Evolutionary conservation across 768 basidiomycete species (phyloP).

Genomic region (Vararia minispora): DNA sequence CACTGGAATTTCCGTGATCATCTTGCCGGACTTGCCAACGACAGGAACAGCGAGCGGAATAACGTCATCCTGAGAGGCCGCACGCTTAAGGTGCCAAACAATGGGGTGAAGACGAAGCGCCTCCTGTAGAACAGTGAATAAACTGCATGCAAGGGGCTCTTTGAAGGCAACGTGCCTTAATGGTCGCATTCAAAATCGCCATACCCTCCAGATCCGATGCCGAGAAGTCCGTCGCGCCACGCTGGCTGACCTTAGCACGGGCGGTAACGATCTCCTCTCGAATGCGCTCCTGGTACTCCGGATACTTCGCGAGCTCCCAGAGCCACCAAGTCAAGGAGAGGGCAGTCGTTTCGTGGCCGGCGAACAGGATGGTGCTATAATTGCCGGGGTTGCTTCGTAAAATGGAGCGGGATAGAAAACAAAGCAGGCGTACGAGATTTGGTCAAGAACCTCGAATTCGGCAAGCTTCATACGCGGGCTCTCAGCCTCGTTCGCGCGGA

Average conservation of each 20-base stretch:
- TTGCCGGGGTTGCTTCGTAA: no score
- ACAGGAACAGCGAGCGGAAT: slow-evolving; percentile 12
- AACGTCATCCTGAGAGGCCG: slow-evolving; percentile 14
- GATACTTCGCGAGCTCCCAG: slow-evolving; percentile 6
- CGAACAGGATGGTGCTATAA: slow-evolving; percentile 9
- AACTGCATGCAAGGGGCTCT: neutral
- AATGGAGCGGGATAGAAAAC: slow-evolving; percentile 6
- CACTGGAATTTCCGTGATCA: slow-evolving; percentile 1
- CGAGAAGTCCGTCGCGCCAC: neutral
- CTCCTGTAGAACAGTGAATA: slow-evolving; percentile 12
- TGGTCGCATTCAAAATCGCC: slow-evolving; percentile 8
- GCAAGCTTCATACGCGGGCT: slow-evolving; percentile 6
- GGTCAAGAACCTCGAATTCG: slow-evolving; percentile 12
- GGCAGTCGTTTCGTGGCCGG: slow-evolving; percentile 8
- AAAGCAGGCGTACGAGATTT: slow-evolving; percentile 9
- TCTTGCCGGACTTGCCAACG: slow-evolving; percentile 2
- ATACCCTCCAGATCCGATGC: slow-evolving; percentile 1
- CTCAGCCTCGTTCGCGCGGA: slow-evolving; percentile 14
- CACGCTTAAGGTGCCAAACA: slow-evolving; percentile 11
- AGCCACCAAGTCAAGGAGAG: slow-evolving; percentile 9
- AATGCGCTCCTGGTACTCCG: slow-evolving; percentile 5
- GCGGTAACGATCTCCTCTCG: slow-evolving; percentile 10
- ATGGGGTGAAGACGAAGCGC: slow-evolving; percentile 15
- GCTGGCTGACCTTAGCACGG: neutral
- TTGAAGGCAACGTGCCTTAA: slow-evolving; percentile 9